Evolutionary conservation across 192 early-diverging fungal species (phyloP), one percentile per base, ranked within the genome.

Genomic region (Ambispora gerdemannii): DNA sequence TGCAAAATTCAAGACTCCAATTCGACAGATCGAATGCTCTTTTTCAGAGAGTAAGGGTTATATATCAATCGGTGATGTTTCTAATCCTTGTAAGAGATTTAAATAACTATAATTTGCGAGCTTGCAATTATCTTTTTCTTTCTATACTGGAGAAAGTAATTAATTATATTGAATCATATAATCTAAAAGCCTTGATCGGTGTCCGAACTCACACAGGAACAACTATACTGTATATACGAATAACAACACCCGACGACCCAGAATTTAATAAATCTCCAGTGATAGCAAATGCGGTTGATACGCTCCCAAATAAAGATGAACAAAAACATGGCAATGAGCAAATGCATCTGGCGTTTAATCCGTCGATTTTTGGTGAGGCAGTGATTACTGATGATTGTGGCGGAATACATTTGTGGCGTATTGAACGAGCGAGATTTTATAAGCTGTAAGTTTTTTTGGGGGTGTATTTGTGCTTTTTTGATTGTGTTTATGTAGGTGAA

Each of bases 361-460:
- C 68, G 15, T 33, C 27, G 20, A 27, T 70, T 32, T 70, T 60
- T 50, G 68, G 68, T 20, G 68, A 70, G 27, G 68, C 68, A n/a
- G 68, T 56, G 4, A 70, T 70, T 6, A 17, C 60, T 13, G 56
- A 70, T 70, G 35, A 25, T 13, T 30, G 30, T 60, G 68, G 56
- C 33, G 36, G 68, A 32, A 24, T 60, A 20, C 33, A 70, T 70
- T 7, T 70, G 49, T 70, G 68, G 68, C 58, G n/a, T 34, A 52
- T 33, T 15, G 43, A 70, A 38, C 58, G 68, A 50, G 38, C 38
- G 15, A 58, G 11, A 58, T 20, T 58, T 20, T 10, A 30, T 58
- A 30, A 20, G 55, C 28, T 58, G 11, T 58, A 10, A 43, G 38
- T 6, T 43, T 15, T 43, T 10, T 43, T 43, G 38, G 6, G 38